Evolutionary conservation across 208 protist genomes (phyloP).

Genomic region (Acanthamoeba triangularis): DNA sequence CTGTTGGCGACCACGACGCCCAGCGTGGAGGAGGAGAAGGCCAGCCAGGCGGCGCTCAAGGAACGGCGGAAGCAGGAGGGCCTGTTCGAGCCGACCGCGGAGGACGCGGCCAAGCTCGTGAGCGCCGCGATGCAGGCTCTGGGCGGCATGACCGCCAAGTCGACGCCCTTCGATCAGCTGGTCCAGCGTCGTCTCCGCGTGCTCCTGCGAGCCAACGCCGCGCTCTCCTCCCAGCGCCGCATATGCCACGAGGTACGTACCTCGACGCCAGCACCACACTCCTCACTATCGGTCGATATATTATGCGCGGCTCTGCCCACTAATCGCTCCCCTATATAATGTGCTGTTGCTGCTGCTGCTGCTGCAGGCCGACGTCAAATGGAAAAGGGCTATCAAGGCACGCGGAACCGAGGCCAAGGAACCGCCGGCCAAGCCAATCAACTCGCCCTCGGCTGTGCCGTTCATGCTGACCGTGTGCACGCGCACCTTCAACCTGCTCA

Average conservation of each 20-base stretch:
- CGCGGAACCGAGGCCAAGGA: background rate
- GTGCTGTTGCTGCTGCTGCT: no score
- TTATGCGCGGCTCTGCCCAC: no score
- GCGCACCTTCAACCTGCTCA: constrained; percentile 7
- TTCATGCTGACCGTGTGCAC: constrained; percentile 69
- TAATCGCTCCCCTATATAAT: no score
- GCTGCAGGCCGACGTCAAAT: background rate
- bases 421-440: background rate
- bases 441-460: background rate
- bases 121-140: background rate
- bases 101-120: background rate
- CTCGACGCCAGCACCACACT: background rate
- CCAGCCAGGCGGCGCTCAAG: background rate
- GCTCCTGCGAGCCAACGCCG: background rate
- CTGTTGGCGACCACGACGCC: background rate
- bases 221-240: background rate
- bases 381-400: background rate
- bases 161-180: constrained; percentile 20
- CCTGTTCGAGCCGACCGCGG: constrained; percentile 33
- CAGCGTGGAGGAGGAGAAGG: background rate
- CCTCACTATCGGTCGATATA: no score
- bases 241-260: background rate
- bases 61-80: background rate
- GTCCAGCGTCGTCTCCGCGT: constrained; percentile 12
- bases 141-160: constrained; percentile 11